phyloP scores from a whole-genome alignment of 2,329 filamentous ascomycete genomes.

The Aquanectria penicillioides region DNA sequence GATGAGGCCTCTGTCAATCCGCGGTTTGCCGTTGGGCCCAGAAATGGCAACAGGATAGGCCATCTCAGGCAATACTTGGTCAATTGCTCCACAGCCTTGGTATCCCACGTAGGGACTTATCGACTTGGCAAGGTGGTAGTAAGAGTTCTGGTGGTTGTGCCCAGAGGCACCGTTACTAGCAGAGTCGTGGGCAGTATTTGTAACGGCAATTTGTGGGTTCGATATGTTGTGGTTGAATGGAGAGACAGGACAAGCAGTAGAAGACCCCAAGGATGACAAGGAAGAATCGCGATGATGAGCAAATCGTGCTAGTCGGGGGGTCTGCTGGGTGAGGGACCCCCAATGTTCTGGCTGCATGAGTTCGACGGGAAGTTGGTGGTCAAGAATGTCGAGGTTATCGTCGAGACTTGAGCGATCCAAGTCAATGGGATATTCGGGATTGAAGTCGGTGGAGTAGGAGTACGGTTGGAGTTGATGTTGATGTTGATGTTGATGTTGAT shows the following conservation, averaged over 20 bases:
- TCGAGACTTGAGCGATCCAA: slow-evolving; percentile 34
- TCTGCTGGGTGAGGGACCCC: slow-evolving; percentile 50
- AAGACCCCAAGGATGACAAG: slow-evolving; percentile 69
- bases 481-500: slow-evolving; percentile 42
- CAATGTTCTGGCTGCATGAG: slow-evolving; percentile 57
- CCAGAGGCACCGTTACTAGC: slow-evolving; percentile 49
- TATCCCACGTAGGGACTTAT: slow-evolving; percentile 56
- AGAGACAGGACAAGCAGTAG: slow-evolving; percentile 65
- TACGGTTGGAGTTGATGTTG: slow-evolving; percentile 29
- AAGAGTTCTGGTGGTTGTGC: slow-evolving; percentile 45
- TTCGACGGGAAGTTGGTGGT: slow-evolving; percentile 37
- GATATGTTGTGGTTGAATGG: slow-evolving; percentile 65
- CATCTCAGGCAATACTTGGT: slow-evolving; percentile 50
- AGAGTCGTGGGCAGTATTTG: slow-evolving; percentile 58
- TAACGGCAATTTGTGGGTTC: slow-evolving; percentile 67
- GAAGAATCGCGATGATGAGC: slow-evolving; percentile 70
- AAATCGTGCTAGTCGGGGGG: slow-evolving; percentile 51
- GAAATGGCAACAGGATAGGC: slow-evolving; percentile 54
- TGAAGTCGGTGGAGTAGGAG: slow-evolving; percentile 32
- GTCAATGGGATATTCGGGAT: slow-evolving; percentile 26
- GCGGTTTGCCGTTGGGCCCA: slow-evolving; percentile 48
- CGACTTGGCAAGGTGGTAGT: slow-evolving; percentile 60
- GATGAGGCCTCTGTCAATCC: slow-evolving; percentile 54
- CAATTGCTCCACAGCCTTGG: slow-evolving; percentile 47
- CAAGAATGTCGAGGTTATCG: slow-evolving; percentile 40